Percentiles rank a stretch among this genome's conserved stretches.
Conservation (phyloP, 805 yeast genomes). For the Myxozyma sirexii region DNA sequence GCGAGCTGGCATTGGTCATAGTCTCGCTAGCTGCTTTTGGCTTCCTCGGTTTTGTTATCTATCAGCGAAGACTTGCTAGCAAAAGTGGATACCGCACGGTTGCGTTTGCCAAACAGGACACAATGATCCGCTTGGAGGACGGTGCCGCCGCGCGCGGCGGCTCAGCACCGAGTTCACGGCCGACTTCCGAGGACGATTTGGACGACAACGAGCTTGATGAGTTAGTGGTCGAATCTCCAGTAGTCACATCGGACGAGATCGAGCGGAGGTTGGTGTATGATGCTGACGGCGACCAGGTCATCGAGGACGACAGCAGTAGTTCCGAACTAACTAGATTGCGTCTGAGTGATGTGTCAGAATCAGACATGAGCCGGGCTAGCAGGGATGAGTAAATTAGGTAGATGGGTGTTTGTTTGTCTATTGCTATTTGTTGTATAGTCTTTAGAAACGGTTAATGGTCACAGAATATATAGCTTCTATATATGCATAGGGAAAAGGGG, state of each 20-base stretch:
- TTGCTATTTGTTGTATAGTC: neutral
- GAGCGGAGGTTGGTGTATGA: slow-evolving; percentile 26
- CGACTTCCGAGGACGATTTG: neutral
- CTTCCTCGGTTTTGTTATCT: slow-evolving; percentile 26
- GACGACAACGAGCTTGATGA: slow-evolving; percentile 29
- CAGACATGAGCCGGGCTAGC: slow-evolving; percentile 2
- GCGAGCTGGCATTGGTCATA: slow-evolving; percentile 43
- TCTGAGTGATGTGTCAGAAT: slow-evolving; percentile 3
- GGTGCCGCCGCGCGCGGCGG: slow-evolving; percentile 15
- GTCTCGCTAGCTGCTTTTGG: slow-evolving; percentile 38
- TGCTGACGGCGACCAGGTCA: slow-evolving; percentile 5
- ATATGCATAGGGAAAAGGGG: neutral
- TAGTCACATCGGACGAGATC: slow-evolving; percentile 31
- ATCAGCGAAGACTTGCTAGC: slow-evolving; percentile 22
- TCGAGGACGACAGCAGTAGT: neutral
- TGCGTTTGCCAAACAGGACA: slow-evolving; percentile 32
- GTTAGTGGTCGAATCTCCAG: slow-evolving; percentile 31
- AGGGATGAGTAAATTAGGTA: too few species aligned
- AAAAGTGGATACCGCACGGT: slow-evolving; percentile 30
- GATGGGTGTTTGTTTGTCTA: neutral
- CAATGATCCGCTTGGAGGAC: slow-evolving; percentile 30
- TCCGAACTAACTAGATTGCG: neutral
- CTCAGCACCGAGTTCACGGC: slow-evolving; percentile 1
- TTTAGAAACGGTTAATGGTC: too few species aligned
- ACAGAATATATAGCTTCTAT: neutral